Evolutionary conservation across 257 asterid species (phyloP).

Genomic region (Solanum pinnatisectum): DNA sequence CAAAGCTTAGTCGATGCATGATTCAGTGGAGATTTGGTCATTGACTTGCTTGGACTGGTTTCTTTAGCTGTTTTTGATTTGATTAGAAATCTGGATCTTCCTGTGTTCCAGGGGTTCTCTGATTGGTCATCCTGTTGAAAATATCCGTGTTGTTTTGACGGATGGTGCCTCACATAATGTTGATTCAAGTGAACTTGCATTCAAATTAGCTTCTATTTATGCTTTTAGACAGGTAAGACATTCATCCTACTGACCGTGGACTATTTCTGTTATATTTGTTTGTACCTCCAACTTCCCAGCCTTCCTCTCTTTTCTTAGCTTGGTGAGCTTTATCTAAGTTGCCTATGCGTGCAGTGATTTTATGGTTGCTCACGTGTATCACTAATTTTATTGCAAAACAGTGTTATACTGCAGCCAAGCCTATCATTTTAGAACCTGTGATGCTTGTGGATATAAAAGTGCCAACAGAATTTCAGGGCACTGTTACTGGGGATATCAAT

Average conservation of each 20-base stretch:
- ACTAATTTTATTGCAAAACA: conserved; percentile 5
- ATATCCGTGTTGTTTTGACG: conserved; percentile 71
- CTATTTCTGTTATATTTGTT: background rate
- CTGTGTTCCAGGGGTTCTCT: conserved; percentile 75
- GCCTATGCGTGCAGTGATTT: background rate
- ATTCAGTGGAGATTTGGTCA: background rate
- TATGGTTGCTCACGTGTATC: background rate
- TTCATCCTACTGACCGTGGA: background rate
- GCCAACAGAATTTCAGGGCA: conserved; percentile 90
- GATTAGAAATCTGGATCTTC: conserved; percentile 1
- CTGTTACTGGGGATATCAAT: conserved; percentile 91
- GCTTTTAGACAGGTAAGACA: conserved; percentile 90
- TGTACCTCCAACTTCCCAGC: background rate
- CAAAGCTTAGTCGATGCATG: background rate
- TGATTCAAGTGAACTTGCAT: conserved; percentile 99
- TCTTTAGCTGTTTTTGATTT: background rate
- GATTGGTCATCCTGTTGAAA: conserved; percentile 97
- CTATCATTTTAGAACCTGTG: conserved; percentile 92
- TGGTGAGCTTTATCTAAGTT: background rate
- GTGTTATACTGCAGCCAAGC: conserved; percentile 74
- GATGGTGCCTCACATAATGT: conserved; percentile 95
- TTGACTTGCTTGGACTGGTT: background rate
- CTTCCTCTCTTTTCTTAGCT: background rate
- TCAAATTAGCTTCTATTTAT: conserved; percentile 89
- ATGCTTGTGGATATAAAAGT: conserved; percentile 88